Percentiles rank a stretch among this genome's conserved stretches.
phyloP scores from a whole-genome alignment of 2,329 filamentous ascomycete species.

The Cordyceps javanica region DNA sequence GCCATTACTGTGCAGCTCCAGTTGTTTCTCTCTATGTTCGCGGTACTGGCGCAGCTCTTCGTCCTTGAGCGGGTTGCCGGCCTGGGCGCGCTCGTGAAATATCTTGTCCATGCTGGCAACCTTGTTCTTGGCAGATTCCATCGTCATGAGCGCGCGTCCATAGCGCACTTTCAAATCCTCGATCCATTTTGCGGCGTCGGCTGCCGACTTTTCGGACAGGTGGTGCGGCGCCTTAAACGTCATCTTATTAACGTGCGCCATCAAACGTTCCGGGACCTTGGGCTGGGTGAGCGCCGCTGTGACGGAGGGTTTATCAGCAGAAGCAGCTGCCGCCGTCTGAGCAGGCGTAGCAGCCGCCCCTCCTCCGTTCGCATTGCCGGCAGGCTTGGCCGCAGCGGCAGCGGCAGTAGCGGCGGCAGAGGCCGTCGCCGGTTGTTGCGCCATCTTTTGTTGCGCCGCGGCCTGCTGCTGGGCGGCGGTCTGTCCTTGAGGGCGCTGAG shows the following conservation, averaged over 20 bases:
- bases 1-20: conserved; percentile 41
- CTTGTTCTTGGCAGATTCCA: conserved; percentile 40
- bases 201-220: conserved; percentile 35
- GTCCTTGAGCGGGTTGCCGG: conserved; percentile 37
- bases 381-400: background rate
- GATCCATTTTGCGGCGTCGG: conserved; percentile 43
- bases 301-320: background rate
- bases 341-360: background rate
- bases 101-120: conserved; percentile 36
- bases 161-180: conserved; percentile 43
- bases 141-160: conserved; percentile 40
- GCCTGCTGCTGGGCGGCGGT: conserved; percentile 17
- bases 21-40: conserved; percentile 36
- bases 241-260: conserved; percentile 42
- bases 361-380: conserved; percentile 1
- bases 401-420: too few species aligned
- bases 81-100: conserved; percentile 36
- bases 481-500: conserved; percentile 15
- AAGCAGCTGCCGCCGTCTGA: background rate
- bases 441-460: conserved; percentile 8
- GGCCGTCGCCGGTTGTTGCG: conserved; percentile 9
- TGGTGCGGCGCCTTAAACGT: conserved; percentile 38
- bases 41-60: conserved; percentile 42
- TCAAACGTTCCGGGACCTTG: conserved; percentile 37
- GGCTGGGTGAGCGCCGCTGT: conserved; percentile 18